Percentiles rank a stretch among this genome's conserved stretches.
These are phyloP conservation scores for Russula emetica DNA, from an alignment of 768 basidiomycete genomes.

Conservation along the genomic window DNA sequence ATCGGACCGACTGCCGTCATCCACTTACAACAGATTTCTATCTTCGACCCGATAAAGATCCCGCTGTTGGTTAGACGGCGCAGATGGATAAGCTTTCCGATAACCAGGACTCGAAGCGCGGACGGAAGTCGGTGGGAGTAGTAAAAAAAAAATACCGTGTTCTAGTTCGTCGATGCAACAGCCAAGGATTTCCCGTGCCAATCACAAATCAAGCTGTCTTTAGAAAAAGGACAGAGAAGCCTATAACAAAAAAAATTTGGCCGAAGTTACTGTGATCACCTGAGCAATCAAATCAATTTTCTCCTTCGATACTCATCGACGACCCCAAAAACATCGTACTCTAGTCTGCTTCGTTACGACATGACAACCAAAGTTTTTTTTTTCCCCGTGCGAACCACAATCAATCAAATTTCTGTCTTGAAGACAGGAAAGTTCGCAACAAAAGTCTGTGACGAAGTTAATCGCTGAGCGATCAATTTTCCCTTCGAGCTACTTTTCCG, in stretches of 20 bases:
- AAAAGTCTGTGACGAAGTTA: constrained; percentile 60
- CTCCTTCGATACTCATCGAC: neutral
- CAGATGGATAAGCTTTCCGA: neutral
- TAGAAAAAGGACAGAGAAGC: neutral
- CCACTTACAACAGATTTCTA: neutral
- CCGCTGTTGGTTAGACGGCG: neutral
- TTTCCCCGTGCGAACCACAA: neutral
- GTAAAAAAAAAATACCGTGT: neutral
- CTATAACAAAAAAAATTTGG: neutral
- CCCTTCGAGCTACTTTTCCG: constrained; percentile 50
- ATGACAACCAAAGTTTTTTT: neutral
- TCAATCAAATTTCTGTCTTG: constrained; percentile 35
- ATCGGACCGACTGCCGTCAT: neutral
- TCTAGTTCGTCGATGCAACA: neutral
- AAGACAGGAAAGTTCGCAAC: constrained; percentile 73
- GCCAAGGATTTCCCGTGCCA: no score
- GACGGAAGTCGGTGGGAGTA: neutral
- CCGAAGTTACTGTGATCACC: neutral
- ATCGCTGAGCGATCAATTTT: constrained; percentile 50
- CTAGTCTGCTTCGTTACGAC: no score
- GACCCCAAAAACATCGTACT: neutral
- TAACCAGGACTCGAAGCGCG: neutral
- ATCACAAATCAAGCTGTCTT: no score
- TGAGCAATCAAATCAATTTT: neutral
- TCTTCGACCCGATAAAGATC: neutral